A percentile compares a stretch with the other conserved stretches of the same genome.
These are phyloP conservation scores for Penicillium nucicola DNA, from an alignment of 495 filamentous ascomycete species.

Conservation along the genomic window DNA sequence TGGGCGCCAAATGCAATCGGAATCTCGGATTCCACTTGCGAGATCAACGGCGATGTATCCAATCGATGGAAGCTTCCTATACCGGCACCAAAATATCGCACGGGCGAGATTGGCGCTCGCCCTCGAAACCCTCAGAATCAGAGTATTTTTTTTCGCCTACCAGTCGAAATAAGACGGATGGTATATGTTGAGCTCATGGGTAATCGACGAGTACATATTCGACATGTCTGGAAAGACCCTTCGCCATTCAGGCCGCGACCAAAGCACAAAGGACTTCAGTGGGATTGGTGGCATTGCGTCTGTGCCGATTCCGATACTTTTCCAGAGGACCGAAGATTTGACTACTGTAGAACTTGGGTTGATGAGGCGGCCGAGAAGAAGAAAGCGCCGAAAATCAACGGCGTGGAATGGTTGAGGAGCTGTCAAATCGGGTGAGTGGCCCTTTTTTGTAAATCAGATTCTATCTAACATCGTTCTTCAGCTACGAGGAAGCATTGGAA, in stretches of 20 bases:
- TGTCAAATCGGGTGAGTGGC: slow-evolving; percentile 16
- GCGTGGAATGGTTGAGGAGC: slow-evolving; percentile 14
- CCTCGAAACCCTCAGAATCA: neutral
- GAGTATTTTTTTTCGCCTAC: slow-evolving; percentile 8
- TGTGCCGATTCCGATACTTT: slow-evolving; percentile 2
- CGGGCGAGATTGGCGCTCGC: neutral
- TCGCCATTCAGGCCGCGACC: slow-evolving; percentile 8
- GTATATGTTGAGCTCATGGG: slow-evolving; percentile 19
- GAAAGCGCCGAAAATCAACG: slow-evolving; percentile 7
- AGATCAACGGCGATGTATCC: too few species aligned
- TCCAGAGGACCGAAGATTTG: too few species aligned
- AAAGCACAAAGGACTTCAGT: slow-evolving; percentile 1
- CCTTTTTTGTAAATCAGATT: neutral
- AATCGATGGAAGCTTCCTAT: slow-evolving; percentile 15
- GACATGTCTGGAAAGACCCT: slow-evolving; percentile 3
- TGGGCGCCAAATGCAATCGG: too few species aligned
- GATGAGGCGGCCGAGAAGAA: too few species aligned
- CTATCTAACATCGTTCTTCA: neutral
- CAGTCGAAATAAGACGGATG: slow-evolving; percentile 5
- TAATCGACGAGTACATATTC: slow-evolving; percentile 13
- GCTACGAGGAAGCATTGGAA: slow-evolving; percentile 13
- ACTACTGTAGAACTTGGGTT: too few species aligned
- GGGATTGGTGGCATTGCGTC: slow-evolving; percentile 14
- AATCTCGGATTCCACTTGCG: too few species aligned
- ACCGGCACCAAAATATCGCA: neutral